Conservation (phyloP, 768 basidiomycete genomes). For the Porpolomopsis calyptriformis region DNA sequence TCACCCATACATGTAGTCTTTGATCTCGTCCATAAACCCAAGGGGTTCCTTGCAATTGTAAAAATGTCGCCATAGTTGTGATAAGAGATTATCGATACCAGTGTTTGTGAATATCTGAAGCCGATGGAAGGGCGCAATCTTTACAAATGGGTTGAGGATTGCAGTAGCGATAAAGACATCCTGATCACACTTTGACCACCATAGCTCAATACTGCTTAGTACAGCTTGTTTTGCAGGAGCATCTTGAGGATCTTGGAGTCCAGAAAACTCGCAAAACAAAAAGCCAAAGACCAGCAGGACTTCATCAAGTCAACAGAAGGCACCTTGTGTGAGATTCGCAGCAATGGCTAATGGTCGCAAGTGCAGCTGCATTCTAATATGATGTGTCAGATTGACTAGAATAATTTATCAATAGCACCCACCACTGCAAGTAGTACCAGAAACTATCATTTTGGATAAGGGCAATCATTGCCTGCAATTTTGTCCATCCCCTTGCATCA, state of each 20-base stretch:
- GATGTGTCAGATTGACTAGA: conserved; percentile 4
- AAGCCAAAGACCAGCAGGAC: conserved; percentile 23
- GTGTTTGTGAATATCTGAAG: not conserved
- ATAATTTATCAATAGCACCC: conserved; percentile 5
- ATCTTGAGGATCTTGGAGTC: conserved; percentile 12
- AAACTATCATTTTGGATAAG: conserved; percentile 21
- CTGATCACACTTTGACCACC: conserved; percentile 17
- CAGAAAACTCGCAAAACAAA: conserved; percentile 12
- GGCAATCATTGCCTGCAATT: conserved; percentile 18
- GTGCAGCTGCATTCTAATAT: conserved; percentile 18
- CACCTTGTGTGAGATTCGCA: conserved; percentile 19
- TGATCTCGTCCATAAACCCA: not conserved
- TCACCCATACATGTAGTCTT: conserved; percentile 1
- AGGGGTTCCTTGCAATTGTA: not conserved
- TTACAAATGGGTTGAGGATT: conserved; percentile 7
- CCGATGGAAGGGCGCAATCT: conserved; percentile 1
- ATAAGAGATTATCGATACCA: not conserved
- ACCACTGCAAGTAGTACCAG: conserved; percentile 23
- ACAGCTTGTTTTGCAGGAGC: conserved; percentile 13
- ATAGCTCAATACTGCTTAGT: conserved; percentile 17
- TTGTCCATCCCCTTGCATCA: conserved; percentile 16
- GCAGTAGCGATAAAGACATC: conserved; percentile 17
- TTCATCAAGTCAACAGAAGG: conserved; percentile 21
- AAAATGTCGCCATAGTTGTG: not conserved
- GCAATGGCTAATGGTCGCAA: conserved; percentile 23